Evolutionary conservation across 768 basidiomycete species (phyloP).

Genomic region (Hygrophorus pudorinus): DNA sequence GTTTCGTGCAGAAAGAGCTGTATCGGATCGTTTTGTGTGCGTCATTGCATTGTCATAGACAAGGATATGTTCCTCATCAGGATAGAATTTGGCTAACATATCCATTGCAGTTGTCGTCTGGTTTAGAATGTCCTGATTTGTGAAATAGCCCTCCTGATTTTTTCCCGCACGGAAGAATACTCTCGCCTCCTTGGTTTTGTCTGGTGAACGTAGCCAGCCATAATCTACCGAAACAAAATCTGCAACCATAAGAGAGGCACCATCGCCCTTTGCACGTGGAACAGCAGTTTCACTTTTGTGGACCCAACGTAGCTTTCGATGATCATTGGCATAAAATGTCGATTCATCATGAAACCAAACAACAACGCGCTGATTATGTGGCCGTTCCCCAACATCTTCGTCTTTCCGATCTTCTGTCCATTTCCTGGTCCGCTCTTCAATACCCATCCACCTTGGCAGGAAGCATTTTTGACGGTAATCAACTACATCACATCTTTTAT

Average conservation of each 20-base stretch:
- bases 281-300: slow-evolving; percentile 13
- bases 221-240: slow-evolving; percentile 17
- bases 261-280: slow-evolving; percentile 20
- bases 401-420: slow-evolving; percentile 7
- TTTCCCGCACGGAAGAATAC: slow-evolving; percentile 18
- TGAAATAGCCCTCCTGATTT: slow-evolving; percentile 17
- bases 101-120: slow-evolving; percentile 17
- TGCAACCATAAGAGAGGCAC: no score
- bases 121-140: slow-evolving; percentile 14
- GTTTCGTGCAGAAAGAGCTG: slow-evolving; percentile 19
- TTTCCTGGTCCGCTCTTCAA: slow-evolving; percentile 2
- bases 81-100: slow-evolving; percentile 14
- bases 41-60: slow-evolving; percentile 21
- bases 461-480: slow-evolving; percentile 18
- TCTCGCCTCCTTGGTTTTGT: slow-evolving; percentile 7
- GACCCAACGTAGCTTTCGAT: slow-evolving; percentile 16
- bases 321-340: slow-evolving; percentile 25
- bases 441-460: slow-evolving; percentile 11
- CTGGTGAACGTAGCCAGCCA: slow-evolving; percentile 9
- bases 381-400: not conserved
- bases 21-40: slow-evolving; percentile 16
- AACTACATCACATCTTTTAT: slow-evolving; percentile 24
- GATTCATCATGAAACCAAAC: slow-evolving; percentile 24
- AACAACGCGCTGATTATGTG: not conserved
- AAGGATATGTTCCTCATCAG: slow-evolving; percentile 16